These are phyloP conservation scores for Cryptosporidium sp. DNA, from an alignment of 169 alveolate genomes.

Conservation along the genomic window DNA sequence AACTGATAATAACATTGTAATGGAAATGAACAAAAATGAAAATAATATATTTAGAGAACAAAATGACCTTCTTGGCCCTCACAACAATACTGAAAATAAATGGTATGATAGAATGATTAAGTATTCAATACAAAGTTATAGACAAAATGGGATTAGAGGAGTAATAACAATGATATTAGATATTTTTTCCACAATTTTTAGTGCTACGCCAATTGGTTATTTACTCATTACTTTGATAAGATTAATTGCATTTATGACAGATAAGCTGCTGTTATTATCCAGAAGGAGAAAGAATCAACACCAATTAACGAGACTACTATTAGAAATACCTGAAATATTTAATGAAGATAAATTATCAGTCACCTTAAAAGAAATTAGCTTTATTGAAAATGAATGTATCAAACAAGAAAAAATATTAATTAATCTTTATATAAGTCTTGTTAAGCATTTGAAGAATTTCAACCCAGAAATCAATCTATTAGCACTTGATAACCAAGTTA, in stretches of 20 bases:
- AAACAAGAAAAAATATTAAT: not conserved
- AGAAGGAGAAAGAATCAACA: constrained; percentile 68
- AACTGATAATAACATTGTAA: not conserved
- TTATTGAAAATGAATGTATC: constrained; percentile 31
- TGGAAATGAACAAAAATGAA: not conserved
- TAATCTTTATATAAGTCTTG: not conserved
- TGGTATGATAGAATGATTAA: constrained; percentile 69
- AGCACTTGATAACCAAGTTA: not conserved
- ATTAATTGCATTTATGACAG: constrained; percentile 76
- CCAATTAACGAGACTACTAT: constrained; percentile 30
- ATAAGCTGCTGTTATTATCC: constrained; percentile 34
- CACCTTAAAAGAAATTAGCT: constrained; percentile 15
- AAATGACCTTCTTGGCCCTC: not conserved
- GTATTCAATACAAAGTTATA: constrained; percentile 65
- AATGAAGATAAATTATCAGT: constrained; percentile 14
- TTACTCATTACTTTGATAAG: constrained; percentile 50
- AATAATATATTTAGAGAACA: not conserved
- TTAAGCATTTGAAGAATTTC: not conserved
- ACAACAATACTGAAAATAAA: constrained; percentile 1
- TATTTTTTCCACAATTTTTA: constrained; percentile 59
- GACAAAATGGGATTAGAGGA: constrained; percentile 68
- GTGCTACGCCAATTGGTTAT: constrained; percentile 74
- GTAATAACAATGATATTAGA: constrained; percentile 72
- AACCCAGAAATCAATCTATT: not conserved
- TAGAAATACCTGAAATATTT: constrained; percentile 57